These are phyloP conservation scores for Tetrahymena elliotti DNA, from an alignment of 73 alveolate species.

Conservation along the genomic window DNA sequence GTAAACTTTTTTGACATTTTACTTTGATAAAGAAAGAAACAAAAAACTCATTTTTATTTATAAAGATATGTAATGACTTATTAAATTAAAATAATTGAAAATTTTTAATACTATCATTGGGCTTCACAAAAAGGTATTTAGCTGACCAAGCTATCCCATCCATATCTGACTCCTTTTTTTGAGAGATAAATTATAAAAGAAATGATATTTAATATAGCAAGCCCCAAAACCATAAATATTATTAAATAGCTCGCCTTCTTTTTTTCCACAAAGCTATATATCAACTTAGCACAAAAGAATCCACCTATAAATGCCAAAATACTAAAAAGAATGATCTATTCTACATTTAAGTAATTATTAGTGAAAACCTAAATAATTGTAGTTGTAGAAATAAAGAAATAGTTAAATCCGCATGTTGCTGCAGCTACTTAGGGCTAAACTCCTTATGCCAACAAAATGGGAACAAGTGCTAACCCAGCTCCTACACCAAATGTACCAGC, in stretches of 20 bases:
- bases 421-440: conserved; percentile 5
- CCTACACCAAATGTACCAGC: conserved; percentile 22
- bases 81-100: too few relatives aligned
- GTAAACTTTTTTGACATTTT: too few relatives aligned
- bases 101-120: too few relatives aligned
- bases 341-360: not conserved
- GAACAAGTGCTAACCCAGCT: conserved; percentile 2
- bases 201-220: conserved; percentile 13
- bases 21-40: too few relatives aligned
- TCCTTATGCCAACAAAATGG: not conserved
- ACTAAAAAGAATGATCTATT: not conserved
- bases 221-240: not conserved
- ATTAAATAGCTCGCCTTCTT: not conserved
- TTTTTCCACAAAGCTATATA: not conserved
- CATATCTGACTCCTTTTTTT: not conserved
- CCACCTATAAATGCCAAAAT: not conserved
- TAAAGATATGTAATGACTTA: too few relatives aligned
- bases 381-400: conserved; percentile 13
- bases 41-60: too few relatives aligned
- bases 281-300: not conserved
- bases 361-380: not conserved
- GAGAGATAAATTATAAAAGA: not conserved
- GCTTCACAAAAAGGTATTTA: not conserved
- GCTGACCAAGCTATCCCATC: not conserved
- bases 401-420: conserved; percentile 10